phyloP scores from a whole-genome alignment of 31 red algal genomes.

The Endocladia muricata region DNA sequence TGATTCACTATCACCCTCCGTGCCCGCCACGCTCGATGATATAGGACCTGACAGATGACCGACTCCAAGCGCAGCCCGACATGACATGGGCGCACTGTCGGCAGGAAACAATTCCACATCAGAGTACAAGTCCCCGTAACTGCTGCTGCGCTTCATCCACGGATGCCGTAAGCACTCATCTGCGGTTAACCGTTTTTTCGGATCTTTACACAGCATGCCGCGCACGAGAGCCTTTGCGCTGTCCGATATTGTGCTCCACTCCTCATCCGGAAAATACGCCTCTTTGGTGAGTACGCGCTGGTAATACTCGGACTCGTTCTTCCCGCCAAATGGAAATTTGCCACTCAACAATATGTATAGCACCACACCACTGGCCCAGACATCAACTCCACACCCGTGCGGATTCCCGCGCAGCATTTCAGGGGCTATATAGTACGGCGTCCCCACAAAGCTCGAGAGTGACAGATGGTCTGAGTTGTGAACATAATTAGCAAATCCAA shows the following conservation, averaged over 20 bases:
- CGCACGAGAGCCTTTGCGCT: conserved; percentile 66
- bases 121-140: neutral
- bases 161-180: conserved; percentile 54
- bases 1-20: neutral
- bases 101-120: neutral
- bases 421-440: conserved; percentile 84
- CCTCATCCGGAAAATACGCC: conserved; percentile 66
- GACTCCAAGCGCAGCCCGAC: no score
- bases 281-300: conserved; percentile 56
- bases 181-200: conserved; percentile 41
- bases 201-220: conserved; percentile 74
- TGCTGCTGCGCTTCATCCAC: conserved; percentile 29
- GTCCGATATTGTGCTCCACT: conserved; percentile 70
- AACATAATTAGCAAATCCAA: conserved; percentile 87
- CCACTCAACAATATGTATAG: conserved; percentile 89
- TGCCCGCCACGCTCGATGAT: neutral
- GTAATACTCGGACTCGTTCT: conserved; percentile 81
- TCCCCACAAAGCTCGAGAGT: conserved; percentile 80
- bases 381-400: conserved; percentile 78
- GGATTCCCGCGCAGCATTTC: conserved; percentile 70
- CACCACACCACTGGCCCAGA: conserved; percentile 85
- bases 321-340: conserved; percentile 88
- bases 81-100: neutral
- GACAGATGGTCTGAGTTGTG: conserved; percentile 2
- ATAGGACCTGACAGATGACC: neutral